Evolutionary conservation across 148 eudicot genomes (phyloP).

Genomic region (Rhododendron griersonianum): DNA sequence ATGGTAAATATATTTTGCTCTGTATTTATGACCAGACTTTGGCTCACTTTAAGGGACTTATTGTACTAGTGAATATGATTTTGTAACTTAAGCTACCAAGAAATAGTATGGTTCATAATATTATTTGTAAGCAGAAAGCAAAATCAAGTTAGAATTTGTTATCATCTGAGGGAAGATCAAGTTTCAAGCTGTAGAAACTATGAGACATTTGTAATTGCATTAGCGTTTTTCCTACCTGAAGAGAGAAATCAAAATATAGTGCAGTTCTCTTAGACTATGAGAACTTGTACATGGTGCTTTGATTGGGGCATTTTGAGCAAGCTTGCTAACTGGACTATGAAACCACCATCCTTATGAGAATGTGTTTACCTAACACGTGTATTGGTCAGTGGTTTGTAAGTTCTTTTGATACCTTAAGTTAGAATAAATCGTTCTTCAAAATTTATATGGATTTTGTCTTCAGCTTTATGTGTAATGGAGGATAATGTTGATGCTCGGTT

Average conservation of each 20-base stretch:
- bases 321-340: background rate
- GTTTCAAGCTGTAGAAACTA: background rate
- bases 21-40: background rate
- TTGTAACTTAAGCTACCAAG: background rate
- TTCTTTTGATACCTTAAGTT: background rate
- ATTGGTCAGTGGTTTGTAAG: background rate
- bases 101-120: background rate
- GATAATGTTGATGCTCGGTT: conserved; percentile 70
- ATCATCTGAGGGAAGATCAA: background rate
- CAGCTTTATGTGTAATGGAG: conserved; percentile 60
- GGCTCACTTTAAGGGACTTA: background rate
- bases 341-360: background rate
- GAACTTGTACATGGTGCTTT: background rate
- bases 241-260: background rate
- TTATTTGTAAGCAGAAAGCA: background rate
- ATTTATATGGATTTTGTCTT: conserved; percentile 12
- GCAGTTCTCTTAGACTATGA: background rate
- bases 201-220: background rate
- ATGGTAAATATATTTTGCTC: background rate
- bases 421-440: background rate
- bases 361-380: background rate
- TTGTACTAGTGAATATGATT: background rate
- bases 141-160: background rate
- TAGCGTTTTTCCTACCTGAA: background rate
- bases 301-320: background rate